phyloP scores from a whole-genome alignment of 495 filamentous ascomycete genomes.

The Bombardia bombarda region DNA sequence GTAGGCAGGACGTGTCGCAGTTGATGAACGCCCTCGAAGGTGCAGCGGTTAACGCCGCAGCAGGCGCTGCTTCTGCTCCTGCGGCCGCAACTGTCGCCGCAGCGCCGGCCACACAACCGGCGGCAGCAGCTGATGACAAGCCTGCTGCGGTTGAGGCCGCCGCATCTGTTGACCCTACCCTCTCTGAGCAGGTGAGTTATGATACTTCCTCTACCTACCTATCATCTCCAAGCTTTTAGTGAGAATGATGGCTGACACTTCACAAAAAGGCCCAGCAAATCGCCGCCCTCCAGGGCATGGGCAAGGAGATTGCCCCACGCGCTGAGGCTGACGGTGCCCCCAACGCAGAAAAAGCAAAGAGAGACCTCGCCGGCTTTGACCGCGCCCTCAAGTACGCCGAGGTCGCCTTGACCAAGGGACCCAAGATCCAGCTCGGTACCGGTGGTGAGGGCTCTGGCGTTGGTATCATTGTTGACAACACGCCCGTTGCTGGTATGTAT shows the following conservation, averaged over 20 bases:
- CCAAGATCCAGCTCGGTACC: slow-evolving; percentile 38
- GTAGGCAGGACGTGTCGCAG: slow-evolving; percentile 42
- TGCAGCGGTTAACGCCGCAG: slow-evolving; percentile 38
- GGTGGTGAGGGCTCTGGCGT: slow-evolving; percentile 39
- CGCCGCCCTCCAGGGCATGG: slow-evolving; percentile 37
- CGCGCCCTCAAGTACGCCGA: slow-evolving; percentile 39
- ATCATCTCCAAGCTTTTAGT: background rate
- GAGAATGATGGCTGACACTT: background rate
- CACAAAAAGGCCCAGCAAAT: slow-evolving; percentile 29
- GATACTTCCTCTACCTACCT: no score
- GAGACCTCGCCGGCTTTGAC: slow-evolving; percentile 41
- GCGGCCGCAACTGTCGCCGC: slow-evolving; percentile 14
- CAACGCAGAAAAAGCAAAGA: slow-evolving; percentile 21
- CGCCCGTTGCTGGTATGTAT: slow-evolving; percentile 18
- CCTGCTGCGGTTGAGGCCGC: slow-evolving; percentile 8
- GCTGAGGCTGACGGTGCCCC: slow-evolving; percentile 2
- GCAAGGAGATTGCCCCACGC: slow-evolving; percentile 41
- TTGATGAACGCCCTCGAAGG: slow-evolving; percentile 42
- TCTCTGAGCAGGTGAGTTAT: slow-evolving; percentile 26
- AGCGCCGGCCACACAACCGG: slow-evolving; percentile 9
- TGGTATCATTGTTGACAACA: slow-evolving; percentile 41
- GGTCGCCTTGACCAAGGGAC: slow-evolving; percentile 37
- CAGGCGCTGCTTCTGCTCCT: slow-evolving; percentile 16
- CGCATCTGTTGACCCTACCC: slow-evolving; percentile 26
- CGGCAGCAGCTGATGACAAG: background rate